phyloP scores from a whole-genome alignment of 768 basidiomycete genomes.

The Polyporus arcularius region DNA sequence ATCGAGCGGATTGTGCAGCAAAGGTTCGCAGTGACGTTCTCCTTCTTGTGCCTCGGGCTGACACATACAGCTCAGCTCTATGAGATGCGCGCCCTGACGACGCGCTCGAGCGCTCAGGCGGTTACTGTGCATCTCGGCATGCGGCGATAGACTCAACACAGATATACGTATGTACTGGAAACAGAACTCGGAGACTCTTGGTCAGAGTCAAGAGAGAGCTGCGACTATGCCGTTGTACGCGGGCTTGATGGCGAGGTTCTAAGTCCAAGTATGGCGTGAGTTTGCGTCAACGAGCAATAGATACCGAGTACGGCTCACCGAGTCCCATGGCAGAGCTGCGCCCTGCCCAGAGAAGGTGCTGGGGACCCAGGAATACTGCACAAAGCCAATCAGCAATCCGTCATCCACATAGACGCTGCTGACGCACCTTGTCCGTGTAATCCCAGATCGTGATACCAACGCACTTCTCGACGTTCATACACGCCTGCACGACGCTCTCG shows the following conservation, averaged over 20 bases:
- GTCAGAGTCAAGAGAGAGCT: constrained; percentile 12
- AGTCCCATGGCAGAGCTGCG: constrained; percentile 32
- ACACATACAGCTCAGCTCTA: no score
- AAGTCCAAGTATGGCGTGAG: neutral
- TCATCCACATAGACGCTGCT: neutral
- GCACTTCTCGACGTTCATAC: constrained; percentile 40
- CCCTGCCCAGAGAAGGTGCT: constrained; percentile 36
- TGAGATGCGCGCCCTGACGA: no score
- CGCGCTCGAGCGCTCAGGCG: neutral
- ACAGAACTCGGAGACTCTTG: neutral
- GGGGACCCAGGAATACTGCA: constrained; percentile 37
- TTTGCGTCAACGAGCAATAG: neutral
- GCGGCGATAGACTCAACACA: no score
- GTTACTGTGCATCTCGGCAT: neutral
- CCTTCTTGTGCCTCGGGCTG: no score
- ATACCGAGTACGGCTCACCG: constrained; percentile 15
- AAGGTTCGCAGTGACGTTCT: no score
- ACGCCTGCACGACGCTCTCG: constrained; percentile 54
- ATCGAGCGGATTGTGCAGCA: neutral
- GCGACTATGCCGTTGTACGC: constrained; percentile 32
- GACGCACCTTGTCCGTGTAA: constrained; percentile 36
- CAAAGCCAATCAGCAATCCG: neutral
- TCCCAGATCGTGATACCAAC: constrained; percentile 45
- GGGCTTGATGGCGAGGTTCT: constrained; percentile 28
- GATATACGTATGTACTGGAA: neutral